These are phyloP conservation scores for Phytophthora fragariae DNA, from an alignment of 352 stramenopile genomes.

Conservation along the genomic window DNA sequence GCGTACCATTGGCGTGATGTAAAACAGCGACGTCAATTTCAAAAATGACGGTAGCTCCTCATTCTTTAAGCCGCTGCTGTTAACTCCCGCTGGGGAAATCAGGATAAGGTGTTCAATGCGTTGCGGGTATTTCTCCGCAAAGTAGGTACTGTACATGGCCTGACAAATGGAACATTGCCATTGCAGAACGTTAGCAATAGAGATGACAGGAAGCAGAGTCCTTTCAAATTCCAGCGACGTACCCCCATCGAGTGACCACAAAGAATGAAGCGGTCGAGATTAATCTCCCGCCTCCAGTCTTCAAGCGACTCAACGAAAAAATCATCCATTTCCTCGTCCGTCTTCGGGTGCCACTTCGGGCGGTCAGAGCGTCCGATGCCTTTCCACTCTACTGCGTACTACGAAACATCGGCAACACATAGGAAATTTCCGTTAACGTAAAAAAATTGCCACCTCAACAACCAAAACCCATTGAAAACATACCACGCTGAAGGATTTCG, in stretches of 20 bases:
- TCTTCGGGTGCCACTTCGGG: constrained; percentile 65
- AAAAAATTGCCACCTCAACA: background rate
- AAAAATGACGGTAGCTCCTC: constrained; percentile 56
- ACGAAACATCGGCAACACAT: constrained; percentile 3
- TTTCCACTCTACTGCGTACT: constrained; percentile 89
- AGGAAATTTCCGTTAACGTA: background rate
- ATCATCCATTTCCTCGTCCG: constrained; percentile 73
- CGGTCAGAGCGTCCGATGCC: constrained; percentile 79
- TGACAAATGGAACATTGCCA: constrained; percentile 10
- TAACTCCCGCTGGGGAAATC: constrained; percentile 77
- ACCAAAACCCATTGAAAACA: constrained; percentile 14
- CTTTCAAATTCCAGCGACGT: no score
- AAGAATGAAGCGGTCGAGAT: constrained; percentile 81
- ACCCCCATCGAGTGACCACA: constrained; percentile 86
- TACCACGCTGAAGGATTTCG: constrained; percentile 85
- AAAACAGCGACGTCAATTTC: constrained; percentile 44
- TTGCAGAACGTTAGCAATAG: background rate
- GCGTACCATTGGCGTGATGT: constrained; percentile 80
- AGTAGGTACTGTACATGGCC: constrained; percentile 86
- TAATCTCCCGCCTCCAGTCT: constrained; percentile 65
- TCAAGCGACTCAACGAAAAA: constrained; percentile 87
- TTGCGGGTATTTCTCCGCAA: constrained; percentile 72
- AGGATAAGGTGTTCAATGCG: constrained; percentile 81
- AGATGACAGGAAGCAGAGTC: no score
- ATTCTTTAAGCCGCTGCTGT: constrained; percentile 42